Percentiles rank a stretch among this genome's conserved stretches.
Conservation (phyloP, 768 basidiomycete genomes). For the Suillus spraguei region DNA sequence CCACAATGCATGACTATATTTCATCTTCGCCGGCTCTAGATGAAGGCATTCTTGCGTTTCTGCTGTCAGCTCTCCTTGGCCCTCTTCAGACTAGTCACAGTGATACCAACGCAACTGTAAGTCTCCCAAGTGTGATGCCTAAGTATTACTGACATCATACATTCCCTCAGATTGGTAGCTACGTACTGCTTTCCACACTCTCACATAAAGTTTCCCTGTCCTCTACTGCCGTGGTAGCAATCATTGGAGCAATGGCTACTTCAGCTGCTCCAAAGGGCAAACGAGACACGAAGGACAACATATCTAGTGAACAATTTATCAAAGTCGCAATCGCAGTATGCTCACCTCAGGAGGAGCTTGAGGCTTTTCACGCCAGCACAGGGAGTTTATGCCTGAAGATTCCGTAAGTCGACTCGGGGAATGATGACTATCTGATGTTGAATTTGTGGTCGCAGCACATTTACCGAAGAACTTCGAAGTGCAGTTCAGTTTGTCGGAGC, state of each 20-base stretch:
- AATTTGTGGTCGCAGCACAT: constrained; percentile 35
- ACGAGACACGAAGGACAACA: constrained; percentile 29
- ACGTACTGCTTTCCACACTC: constrained; percentile 71
- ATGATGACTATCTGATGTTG: not conserved
- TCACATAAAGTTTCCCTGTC: constrained; percentile 66
- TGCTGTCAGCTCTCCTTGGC: constrained; percentile 65
- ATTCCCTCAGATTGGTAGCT: constrained; percentile 61
- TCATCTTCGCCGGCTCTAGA: constrained; percentile 56
- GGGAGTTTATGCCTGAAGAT: constrained; percentile 46
- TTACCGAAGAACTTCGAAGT: constrained; percentile 50
- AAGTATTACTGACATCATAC: constrained; percentile 5
- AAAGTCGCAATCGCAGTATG: constrained; percentile 68
- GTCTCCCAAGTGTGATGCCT: constrained; percentile 22
- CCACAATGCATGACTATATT: constrained; percentile 79
- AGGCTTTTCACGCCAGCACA: constrained; percentile 42
- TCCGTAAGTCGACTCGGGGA: constrained; percentile 40
- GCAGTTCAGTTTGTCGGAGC: constrained; percentile 50
- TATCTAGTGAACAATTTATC: constrained; percentile 60
- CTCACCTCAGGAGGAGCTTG: constrained; percentile 59
- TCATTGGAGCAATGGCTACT: constrained; percentile 55
- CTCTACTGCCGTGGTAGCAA: constrained; percentile 56
- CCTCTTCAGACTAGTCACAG: constrained; percentile 52
- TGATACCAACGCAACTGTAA: constrained; percentile 53
- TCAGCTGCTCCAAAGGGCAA: constrained; percentile 39
- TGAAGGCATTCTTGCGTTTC: constrained; percentile 64